Conservation (phyloP, 2,329 filamentous ascomycete genomes). For the Beauveria sp. region DNA sequence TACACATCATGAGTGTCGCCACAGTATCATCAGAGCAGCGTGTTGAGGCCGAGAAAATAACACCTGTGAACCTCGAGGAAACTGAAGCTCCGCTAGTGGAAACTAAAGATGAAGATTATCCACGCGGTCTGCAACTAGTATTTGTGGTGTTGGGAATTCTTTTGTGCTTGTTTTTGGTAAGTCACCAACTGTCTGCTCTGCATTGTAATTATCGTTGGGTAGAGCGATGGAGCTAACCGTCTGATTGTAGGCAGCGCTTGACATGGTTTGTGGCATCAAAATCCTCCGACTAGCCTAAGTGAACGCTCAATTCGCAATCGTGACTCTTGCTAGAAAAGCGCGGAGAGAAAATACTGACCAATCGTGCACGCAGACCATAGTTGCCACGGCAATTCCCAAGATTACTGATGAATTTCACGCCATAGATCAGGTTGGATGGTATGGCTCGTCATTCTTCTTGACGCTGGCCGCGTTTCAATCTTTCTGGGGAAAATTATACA, state of each 20-base stretch:
- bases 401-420: conserved; percentile 32
- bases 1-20: neutral
- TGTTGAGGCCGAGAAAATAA: neutral
- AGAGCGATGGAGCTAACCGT: neutral
- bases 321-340: neutral
- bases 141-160: neutral
- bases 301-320: neutral
- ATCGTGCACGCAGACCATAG: conserved; percentile 26
- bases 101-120: neutral
- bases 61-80: neutral
- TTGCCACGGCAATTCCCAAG: conserved; percentile 35
- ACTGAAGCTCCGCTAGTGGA: neutral
- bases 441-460: conserved; percentile 35
- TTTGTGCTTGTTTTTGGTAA: neutral
- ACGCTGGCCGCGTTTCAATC: conserved; percentile 21
- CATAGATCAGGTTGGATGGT: conserved; percentile 39
- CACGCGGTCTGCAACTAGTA: neutral
- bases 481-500: conserved; percentile 22
- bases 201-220: neutral
- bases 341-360: neutral
- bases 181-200: neutral
- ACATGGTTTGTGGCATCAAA: neutral
- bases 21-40: neutral
- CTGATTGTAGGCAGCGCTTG: neutral
- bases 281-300: too few relatives aligned